A percentile compares a stretch with the other conserved stretches of the same genome.
These are phyloP conservation scores for Diddensiella transvaalensis DNA, from an alignment of 805 yeast genomes.

Conservation along the genomic window DNA sequence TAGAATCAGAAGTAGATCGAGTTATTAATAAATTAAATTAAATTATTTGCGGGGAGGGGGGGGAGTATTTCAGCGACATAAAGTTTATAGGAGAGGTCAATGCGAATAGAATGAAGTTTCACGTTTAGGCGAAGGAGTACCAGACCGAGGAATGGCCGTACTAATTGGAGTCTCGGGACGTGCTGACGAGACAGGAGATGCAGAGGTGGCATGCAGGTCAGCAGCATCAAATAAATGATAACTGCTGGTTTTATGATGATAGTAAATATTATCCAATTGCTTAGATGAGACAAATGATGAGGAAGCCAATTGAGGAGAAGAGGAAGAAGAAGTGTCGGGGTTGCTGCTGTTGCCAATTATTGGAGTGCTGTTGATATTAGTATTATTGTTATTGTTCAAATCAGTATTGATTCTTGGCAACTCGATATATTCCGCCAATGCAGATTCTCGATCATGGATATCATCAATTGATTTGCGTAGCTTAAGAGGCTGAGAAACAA, in stretches of 20 bases:
- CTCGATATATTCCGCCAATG: conserved; percentile 22
- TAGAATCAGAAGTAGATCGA: conserved; percentile 53
- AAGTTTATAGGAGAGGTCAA: no score
- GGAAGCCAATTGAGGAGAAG: neutral
- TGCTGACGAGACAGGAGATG: conserved; percentile 16
- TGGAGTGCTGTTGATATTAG: no score
- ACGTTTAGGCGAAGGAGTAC: conserved; percentile 4
- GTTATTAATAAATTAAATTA: conserved; percentile 25
- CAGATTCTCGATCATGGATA: conserved; percentile 11
- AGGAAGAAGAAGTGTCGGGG: neutral
- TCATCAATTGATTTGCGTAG: conserved; percentile 27
- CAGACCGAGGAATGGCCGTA: neutral
- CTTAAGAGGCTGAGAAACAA: conserved; percentile 21
- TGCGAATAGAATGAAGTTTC: neutral
- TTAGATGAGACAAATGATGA: neutral
- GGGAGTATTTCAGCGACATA: no score
- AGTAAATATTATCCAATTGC: conserved; percentile 9
- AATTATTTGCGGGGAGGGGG: neutral
- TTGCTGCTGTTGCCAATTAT: no score
- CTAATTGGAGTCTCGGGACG: conserved; percentile 4
- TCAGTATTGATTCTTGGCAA: conserved; percentile 16
- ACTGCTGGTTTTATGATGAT: conserved; percentile 20
- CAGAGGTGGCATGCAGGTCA: conserved; percentile 18
- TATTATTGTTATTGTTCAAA: neutral
- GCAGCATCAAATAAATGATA: conserved; percentile 15